A percentile compares a stretch with the other conserved stretches of the same genome.
phyloP scores from a whole-genome alignment of 2,329 filamentous ascomycete species.

The Periglandula ipomoeae region DNA sequence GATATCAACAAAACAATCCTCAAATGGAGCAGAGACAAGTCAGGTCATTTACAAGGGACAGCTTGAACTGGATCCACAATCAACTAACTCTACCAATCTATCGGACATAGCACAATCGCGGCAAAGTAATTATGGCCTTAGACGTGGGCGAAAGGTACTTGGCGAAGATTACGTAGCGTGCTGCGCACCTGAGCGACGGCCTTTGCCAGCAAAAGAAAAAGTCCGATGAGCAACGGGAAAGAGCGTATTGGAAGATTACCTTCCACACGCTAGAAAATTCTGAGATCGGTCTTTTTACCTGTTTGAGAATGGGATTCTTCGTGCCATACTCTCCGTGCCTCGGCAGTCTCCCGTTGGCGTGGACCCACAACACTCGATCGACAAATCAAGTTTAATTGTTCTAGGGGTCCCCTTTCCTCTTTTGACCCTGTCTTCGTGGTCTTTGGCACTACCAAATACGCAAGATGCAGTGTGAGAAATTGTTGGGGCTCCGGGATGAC shows the following conservation, averaged over 20 bases:
- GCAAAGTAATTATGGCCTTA: too few species aligned
- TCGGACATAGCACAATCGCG: too few species aligned
- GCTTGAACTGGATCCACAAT: too few species aligned
- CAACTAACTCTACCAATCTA: too few species aligned
- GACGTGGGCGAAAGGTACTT: too few species aligned
- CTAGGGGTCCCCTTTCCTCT: neutral
- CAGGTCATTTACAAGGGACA: too few species aligned
- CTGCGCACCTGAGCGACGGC: neutral
- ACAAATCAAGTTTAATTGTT: neutral
- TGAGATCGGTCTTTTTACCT: neutral
- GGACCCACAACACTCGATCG: neutral
- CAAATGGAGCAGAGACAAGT: too few species aligned
- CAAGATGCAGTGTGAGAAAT: neutral
- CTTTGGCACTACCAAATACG: neutral
- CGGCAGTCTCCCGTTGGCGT: neutral
- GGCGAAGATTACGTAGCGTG: too few species aligned
- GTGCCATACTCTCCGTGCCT: slow-evolving; percentile 4
- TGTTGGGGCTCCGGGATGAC: neutral
- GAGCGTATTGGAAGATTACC: neutral
- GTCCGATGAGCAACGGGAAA: neutral
- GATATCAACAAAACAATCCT: too few species aligned
- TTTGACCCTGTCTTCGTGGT: neutral
- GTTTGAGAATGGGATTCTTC: neutral
- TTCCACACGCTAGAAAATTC: neutral
- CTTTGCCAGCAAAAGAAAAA: neutral